Percentiles rank a stretch among this genome's conserved stretches.
Conservation (phyloP, 768 basidiomycete genomes). For the Pleurotus platypus region DNA sequence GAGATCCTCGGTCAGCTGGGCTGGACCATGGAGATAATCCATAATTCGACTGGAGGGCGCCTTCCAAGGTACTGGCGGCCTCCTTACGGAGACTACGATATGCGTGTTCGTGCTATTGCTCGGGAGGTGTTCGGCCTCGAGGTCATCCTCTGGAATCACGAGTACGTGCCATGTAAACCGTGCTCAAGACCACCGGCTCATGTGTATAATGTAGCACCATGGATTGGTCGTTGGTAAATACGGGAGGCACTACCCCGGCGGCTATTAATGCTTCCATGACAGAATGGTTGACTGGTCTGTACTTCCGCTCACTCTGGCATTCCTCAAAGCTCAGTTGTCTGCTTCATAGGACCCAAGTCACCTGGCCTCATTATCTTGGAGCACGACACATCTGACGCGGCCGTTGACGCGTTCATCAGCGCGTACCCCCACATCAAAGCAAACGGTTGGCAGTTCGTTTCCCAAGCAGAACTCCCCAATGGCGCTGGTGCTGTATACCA, state of each 20-base stretch:
- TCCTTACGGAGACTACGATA: conserved; percentile 82
- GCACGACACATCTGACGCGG: conserved; percentile 67
- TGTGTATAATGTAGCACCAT: conserved; percentile 42
- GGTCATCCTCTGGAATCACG: conserved; percentile 89
- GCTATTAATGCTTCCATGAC: conserved; percentile 47
- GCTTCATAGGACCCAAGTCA: conserved; percentile 51
- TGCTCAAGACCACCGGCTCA: conserved; percentile 16
- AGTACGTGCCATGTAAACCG: conserved; percentile 40
- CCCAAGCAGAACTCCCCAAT: conserved; percentile 43
- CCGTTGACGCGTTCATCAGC: conserved; percentile 64
- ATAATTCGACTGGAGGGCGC: conserved; percentile 76
- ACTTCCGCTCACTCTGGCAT: neutral
- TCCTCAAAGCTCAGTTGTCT: neutral
- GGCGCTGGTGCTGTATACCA: conserved; percentile 35
- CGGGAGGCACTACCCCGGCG: conserved; percentile 38
- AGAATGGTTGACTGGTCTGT: conserved; percentile 54
- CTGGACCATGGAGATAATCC: conserved; percentile 48
- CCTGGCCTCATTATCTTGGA: conserved; percentile 83
- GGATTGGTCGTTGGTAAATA: conserved; percentile 65
- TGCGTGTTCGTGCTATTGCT: conserved; percentile 82
- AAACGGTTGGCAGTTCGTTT: conserved; percentile 69
- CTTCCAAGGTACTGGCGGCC: conserved; percentile 79
- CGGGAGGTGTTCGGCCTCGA: conserved; percentile 75
- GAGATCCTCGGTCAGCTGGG: conserved; percentile 63
- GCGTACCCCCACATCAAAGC: conserved; percentile 59